These are phyloP conservation scores for Sequoia sempervirens DNA, from an alignment of 75 land plant species.

Conservation along the genomic window DNA sequence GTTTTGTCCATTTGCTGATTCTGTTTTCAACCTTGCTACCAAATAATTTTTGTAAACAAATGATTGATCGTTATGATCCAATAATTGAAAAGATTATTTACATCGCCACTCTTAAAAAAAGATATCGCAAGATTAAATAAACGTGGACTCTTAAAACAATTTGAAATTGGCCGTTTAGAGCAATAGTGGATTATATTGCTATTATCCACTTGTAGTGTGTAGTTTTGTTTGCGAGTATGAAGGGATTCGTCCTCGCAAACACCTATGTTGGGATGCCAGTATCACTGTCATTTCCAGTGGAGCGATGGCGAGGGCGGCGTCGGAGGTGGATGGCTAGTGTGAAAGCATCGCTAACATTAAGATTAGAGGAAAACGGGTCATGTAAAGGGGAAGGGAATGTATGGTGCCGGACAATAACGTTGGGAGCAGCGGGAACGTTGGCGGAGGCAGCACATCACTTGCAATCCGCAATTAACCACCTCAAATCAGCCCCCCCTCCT, in stretches of 20 bases:
- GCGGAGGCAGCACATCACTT: not conserved
- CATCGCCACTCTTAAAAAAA: too few relatives aligned
- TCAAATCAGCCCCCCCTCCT: not conserved
- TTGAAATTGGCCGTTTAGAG: not conserved
- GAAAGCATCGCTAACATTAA: not conserved
- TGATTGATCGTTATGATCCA: too few relatives aligned
- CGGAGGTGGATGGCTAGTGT: not conserved
- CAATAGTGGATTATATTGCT: not conserved
- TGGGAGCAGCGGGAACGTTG: not conserved
- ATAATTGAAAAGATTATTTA: too few relatives aligned
- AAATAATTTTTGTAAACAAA: too few relatives aligned
- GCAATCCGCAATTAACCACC: not conserved
- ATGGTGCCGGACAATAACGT: not conserved
- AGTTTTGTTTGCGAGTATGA: not conserved
- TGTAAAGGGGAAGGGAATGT: not conserved
- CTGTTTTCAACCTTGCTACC: too few relatives aligned
- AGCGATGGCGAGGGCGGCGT: not conserved
- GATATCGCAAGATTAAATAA: too few relatives aligned
- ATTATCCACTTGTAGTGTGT: not conserved
- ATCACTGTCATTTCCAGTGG: not conserved
- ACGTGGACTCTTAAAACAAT: too few relatives aligned
- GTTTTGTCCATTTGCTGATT: too few relatives aligned
- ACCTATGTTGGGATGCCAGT: not conserved
- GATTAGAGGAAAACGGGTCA: not conserved
- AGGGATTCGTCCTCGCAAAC: not conserved